Evolutionary conservation across 495 filamentous ascomycete genomes (phyloP).

Genomic region (Ramalina peruviana): DNA sequence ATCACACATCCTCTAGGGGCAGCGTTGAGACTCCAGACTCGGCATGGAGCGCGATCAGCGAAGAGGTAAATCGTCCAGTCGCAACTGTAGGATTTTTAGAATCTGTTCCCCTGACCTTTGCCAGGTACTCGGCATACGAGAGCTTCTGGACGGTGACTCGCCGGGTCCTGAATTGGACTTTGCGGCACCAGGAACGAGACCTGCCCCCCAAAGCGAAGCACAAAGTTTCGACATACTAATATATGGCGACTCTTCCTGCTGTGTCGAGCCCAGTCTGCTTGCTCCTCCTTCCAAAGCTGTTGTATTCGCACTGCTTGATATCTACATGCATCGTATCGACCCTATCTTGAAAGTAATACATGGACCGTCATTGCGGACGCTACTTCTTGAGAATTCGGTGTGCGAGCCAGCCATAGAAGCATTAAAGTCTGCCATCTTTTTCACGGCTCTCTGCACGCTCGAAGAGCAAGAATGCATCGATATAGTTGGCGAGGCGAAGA

Average conservation of each 20-base stretch:
- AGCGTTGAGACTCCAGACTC: background rate
- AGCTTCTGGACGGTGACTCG: slow-evolving; percentile 1
- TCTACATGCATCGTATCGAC: slow-evolving; percentile 6
- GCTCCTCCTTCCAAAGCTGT: background rate
- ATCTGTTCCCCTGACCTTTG: background rate
- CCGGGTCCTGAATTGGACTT: background rate
- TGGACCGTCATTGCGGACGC: background rate
- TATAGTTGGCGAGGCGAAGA: background rate
- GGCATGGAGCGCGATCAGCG: background rate
- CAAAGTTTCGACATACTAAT: background rate
- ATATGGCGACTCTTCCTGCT: slow-evolving; percentile 1
- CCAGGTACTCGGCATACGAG: slow-evolving; percentile 3
- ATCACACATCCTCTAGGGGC: background rate
- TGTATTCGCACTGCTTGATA: background rate
- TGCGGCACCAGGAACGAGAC: background rate
- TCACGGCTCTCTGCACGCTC: slow-evolving; percentile 5
- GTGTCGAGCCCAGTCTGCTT: background rate
- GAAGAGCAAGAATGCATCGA: background rate
- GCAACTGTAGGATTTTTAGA: background rate
- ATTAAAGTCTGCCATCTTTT: slow-evolving; percentile 5
- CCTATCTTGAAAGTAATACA: background rate
- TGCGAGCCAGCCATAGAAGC: background rate
- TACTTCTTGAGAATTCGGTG: background rate
- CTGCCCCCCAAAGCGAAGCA: background rate
- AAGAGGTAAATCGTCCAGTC: background rate